phyloP scores from a whole-genome alignment of 805 yeast genomes.

The Kregervanrija delftensis region DNA sequence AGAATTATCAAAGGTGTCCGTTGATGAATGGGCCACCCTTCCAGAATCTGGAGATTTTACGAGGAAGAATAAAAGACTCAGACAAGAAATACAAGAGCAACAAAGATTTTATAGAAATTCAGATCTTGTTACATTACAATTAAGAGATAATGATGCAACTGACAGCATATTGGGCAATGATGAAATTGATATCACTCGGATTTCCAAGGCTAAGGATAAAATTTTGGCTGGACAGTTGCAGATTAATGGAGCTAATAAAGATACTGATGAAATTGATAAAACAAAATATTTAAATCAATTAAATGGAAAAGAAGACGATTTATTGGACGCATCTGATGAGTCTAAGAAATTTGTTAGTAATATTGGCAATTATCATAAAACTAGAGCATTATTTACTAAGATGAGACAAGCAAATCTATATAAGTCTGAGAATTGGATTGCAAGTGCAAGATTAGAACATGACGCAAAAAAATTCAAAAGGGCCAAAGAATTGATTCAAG shows the following conservation, averaged over 20 bases:
- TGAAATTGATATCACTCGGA: conserved; percentile 40
- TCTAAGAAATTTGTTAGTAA: conserved; percentile 21
- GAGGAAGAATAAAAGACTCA: conserved; percentile 61
- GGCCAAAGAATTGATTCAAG: conserved; percentile 58
- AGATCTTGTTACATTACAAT: conserved; percentile 46
- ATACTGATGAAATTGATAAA: conserved; percentile 30
- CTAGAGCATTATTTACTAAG: conserved; percentile 56
- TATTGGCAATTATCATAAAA: conserved; percentile 52
- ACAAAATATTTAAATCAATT: conserved; percentile 38
- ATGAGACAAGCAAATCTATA: conserved; percentile 66
- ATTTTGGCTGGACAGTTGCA: conserved; percentile 49
- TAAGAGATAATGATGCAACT: conserved; percentile 28
- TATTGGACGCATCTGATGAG: conserved; percentile 3
- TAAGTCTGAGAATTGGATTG: conserved; percentile 78
- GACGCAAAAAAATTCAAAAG: conserved; percentile 44
- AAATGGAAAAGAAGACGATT: conserved; percentile 14
- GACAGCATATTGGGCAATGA: conserved; percentile 23
- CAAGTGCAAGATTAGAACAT: conserved; percentile 74
- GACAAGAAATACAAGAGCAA: conserved; percentile 54
- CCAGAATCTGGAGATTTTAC: conserved; percentile 92
- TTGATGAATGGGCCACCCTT: conserved; percentile 69
- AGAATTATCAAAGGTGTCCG: conserved; percentile 48
- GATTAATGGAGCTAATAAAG: neutral
- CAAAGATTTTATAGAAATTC: conserved; percentile 80
- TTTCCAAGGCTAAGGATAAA: conserved; percentile 59